Percentiles rank a stretch among this genome's conserved stretches.
phyloP scores from a whole-genome alignment of 2,329 filamentous ascomycete species.

The Escovopsis sp. region DNA sequence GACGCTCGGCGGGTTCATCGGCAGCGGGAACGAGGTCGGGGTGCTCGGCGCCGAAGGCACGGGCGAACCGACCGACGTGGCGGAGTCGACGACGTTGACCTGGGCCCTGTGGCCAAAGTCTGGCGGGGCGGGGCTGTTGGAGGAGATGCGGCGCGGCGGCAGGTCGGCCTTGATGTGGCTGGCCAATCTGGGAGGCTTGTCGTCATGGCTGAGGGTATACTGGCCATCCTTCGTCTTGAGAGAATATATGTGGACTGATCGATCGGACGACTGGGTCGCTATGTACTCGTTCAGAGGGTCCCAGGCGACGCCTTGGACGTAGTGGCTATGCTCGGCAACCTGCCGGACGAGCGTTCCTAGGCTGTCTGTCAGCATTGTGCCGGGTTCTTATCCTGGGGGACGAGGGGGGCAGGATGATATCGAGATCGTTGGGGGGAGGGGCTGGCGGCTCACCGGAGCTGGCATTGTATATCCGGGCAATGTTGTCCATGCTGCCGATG shows the following conservation, averaged over 20 bases:
- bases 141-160: slow-evolving; percentile 79
- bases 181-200: slow-evolving; percentile 64
- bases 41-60: slow-evolving; percentile 85
- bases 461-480: slow-evolving; percentile 92
- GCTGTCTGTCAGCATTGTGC: slow-evolving; percentile 2
- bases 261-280: slow-evolving; percentile 93
- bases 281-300: slow-evolving; percentile 97
- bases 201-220: slow-evolving; percentile 58
- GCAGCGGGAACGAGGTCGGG: slow-evolving; percentile 72
- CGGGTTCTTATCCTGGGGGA: neutral
- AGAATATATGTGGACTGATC: slow-evolving; percentile 94
- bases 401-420: too few relatives aligned
- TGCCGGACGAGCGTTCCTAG: slow-evolving; percentile 59
- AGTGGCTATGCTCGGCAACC: slow-evolving; percentile 95
- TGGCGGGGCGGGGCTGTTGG: slow-evolving; percentile 80
- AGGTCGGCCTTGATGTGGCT: slow-evolving; percentile 73
- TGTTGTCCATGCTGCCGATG: slow-evolving; percentile 98
- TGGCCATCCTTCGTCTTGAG: slow-evolving; percentile 93
- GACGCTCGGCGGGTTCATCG: slow-evolving; percentile 88
- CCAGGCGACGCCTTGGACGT: slow-evolving; percentile 96
- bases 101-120: slow-evolving; percentile 58
- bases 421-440: neutral
- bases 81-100: slow-evolving; percentile 39
- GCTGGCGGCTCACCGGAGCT: slow-evolving; percentile 55
- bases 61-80: slow-evolving; percentile 57